A percentile compares a stretch with the other conserved stretches of the same genome.
Conservation (phyloP, 2,329 filamentous ascomycete species). For the Camptophora hylomeconis region DNA sequence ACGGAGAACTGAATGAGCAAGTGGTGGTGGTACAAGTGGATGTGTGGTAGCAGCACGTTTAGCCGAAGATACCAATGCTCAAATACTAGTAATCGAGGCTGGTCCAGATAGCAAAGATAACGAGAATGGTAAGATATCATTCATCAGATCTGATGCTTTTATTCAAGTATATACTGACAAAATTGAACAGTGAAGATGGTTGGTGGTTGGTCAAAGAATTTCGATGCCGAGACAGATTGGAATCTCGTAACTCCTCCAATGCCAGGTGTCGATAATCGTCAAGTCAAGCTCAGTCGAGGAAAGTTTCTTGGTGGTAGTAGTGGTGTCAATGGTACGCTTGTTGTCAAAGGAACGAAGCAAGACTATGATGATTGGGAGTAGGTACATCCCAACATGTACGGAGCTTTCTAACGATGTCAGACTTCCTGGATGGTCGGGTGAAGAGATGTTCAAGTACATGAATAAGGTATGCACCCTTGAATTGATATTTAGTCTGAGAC, state of each 20-base stretch:
- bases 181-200: slow-evolving; percentile 35
- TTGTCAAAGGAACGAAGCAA: slow-evolving; percentile 29
- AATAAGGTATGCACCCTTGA: slow-evolving; percentile 38
- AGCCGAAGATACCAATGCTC: slow-evolving; percentile 30
- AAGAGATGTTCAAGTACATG: slow-evolving; percentile 46
- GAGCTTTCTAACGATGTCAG: slow-evolving; percentile 28
- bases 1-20: slow-evolving; percentile 1
- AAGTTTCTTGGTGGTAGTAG: slow-evolving; percentile 31
- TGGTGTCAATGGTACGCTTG: slow-evolving; percentile 33
- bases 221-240: slow-evolving; percentile 32
- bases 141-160: too few relatives aligned
- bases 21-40: slow-evolving; percentile 35
- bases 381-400: slow-evolving; percentile 26
- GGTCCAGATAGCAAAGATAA: slow-evolving; percentile 32
- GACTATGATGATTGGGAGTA: slow-evolving; percentile 42
- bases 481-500: neutral
- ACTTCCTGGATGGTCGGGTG: slow-evolving; percentile 38
- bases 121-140: too few relatives aligned
- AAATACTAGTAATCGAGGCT: slow-evolving; percentile 35
- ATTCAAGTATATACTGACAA: too few relatives aligned
- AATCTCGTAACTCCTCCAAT: slow-evolving; percentile 30
- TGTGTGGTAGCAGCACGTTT: slow-evolving; percentile 37
- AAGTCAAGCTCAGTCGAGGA: slow-evolving; percentile 31
- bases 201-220: slow-evolving; percentile 29
- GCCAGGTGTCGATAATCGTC: slow-evolving; percentile 26